A percentile compares a stretch with the other conserved stretches of the same genome.
Conservation (phyloP, 495 filamentous ascomycete species). For the Lineolata rhizophorae region DNA sequence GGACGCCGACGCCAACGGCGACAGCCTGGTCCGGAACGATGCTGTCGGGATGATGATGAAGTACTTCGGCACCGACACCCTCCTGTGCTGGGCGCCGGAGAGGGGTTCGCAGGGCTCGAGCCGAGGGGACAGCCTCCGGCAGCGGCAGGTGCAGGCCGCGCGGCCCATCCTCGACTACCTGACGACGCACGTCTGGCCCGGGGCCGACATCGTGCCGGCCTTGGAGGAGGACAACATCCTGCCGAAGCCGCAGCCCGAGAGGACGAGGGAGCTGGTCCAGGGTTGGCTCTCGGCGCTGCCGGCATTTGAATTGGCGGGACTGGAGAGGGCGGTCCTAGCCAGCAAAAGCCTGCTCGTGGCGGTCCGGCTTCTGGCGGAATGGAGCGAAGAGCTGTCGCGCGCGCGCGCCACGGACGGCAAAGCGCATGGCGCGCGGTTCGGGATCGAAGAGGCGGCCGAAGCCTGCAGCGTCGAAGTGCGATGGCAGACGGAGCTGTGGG, state of each 20-base stretch:
- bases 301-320: constrained; percentile 58
- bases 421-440: constrained; percentile 23
- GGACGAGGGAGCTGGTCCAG: constrained; percentile 49
- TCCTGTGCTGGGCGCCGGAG: constrained; percentile 67
- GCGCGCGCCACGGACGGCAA: constrained; percentile 13
- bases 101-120: constrained; percentile 12
- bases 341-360: constrained; percentile 70
- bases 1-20: constrained; percentile 34
- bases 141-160: constrained; percentile 45
- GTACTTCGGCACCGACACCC: constrained; percentile 78
- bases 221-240: constrained; percentile 53
- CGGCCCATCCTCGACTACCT: constrained; percentile 46
- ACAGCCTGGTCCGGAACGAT: constrained; percentile 24
- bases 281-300: constrained; percentile 57
- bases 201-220: constrained; percentile 51
- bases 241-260: constrained; percentile 43
- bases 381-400: constrained; percentile 49
- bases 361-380: constrained; percentile 59
- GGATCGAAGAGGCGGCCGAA: constrained; percentile 49
- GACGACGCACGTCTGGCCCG: constrained; percentile 62
- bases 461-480: constrained; percentile 65
- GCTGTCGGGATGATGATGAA: constrained; percentile 50
- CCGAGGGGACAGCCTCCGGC: constrained; percentile 39
- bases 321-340: constrained; percentile 66
- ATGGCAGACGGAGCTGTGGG: constrained; percentile 84